Percentiles rank a stretch among this genome's conserved stretches.
phyloP scores from a whole-genome alignment of 2,329 filamentous ascomycete species.

The Alternaria burnsii region DNA sequence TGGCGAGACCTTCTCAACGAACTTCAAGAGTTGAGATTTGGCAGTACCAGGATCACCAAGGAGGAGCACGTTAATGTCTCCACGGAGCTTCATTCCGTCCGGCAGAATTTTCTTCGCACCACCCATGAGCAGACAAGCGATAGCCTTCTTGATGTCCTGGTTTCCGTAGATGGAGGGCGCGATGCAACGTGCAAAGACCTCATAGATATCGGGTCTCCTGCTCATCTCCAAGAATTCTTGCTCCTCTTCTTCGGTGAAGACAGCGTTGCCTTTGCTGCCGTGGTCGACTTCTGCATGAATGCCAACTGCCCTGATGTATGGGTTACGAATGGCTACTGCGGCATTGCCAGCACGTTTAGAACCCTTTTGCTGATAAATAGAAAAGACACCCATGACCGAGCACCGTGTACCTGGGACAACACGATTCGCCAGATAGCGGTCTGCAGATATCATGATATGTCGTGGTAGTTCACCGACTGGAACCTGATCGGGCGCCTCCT shows the following conservation, averaged over 20 bases:
- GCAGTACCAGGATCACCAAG: constrained; percentile 98
- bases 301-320: constrained; percentile 90
- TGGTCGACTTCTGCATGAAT: constrained; percentile 92
- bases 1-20: constrained; percentile 93
- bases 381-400: constrained; percentile 96
- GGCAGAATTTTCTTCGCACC: constrained; percentile 98
- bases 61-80: constrained; percentile 96
- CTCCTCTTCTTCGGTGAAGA: constrained; percentile 94
- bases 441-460: constrained; percentile 95
- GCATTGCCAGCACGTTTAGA: constrained; percentile 78
- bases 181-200: constrained; percentile 87
- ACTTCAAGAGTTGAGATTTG: constrained; percentile 96
- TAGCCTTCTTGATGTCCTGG: constrained; percentile 94
- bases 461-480: constrained; percentile 94
- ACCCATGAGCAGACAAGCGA: constrained; percentile 89
- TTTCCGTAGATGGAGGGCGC: constrained; percentile 98
- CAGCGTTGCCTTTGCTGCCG: constrained; percentile 81
- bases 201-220: constrained; percentile 89
- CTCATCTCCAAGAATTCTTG: constrained; percentile 95
- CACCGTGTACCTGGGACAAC: constrained; percentile 95
- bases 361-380: constrained; percentile 94
- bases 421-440: constrained; percentile 92
- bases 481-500: constrained; percentile 96
- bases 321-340: constrained; percentile 93
- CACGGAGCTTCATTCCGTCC: constrained; percentile 96